A percentile compares a stretch with the other conserved stretches of the same genome.
phyloP scores from a whole-genome alignment of 306 rosid species.

The Fragaria ananassa region DNA sequence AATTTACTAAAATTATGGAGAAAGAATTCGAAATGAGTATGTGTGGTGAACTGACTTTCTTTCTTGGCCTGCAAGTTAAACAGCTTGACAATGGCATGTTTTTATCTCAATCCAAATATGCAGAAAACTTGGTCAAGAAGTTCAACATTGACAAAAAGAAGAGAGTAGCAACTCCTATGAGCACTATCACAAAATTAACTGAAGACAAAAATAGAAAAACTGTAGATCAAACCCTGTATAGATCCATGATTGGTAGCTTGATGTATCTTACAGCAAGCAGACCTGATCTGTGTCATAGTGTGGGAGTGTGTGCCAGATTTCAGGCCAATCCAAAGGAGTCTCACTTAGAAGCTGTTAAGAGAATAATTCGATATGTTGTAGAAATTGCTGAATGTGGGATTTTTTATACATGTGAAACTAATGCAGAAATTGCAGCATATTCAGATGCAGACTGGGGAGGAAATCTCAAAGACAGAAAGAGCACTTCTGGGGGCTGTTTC shows the following conservation, averaged over 20 bases:
- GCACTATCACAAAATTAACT: background rate
- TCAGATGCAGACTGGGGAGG: no score
- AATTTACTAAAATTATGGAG: background rate
- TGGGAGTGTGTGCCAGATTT: background rate
- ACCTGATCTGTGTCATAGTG: background rate
- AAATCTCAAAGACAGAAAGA: no score
- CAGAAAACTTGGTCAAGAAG: background rate
- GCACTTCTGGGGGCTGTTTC: no score
- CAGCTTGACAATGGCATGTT: background rate
- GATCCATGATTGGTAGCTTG: background rate
- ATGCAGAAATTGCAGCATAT: no score
- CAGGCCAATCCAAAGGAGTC: background rate
- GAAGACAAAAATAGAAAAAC: background rate
- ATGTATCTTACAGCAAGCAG: background rate
- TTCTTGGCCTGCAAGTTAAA: no score
- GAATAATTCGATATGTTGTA: background rate
- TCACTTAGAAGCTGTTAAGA: background rate
- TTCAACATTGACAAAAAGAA: background rate
- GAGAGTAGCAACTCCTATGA: background rate
- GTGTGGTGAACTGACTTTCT: background rate
- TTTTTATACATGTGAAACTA: background rate
- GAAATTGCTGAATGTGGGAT: background rate
- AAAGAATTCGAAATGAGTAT: background rate
- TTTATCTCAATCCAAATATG: background rate
- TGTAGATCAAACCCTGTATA: background rate